A percentile compares a stretch with the other conserved stretches of the same genome.
Conservation (phyloP, 148 eudicot species). For the Camellia sinensis region DNA sequence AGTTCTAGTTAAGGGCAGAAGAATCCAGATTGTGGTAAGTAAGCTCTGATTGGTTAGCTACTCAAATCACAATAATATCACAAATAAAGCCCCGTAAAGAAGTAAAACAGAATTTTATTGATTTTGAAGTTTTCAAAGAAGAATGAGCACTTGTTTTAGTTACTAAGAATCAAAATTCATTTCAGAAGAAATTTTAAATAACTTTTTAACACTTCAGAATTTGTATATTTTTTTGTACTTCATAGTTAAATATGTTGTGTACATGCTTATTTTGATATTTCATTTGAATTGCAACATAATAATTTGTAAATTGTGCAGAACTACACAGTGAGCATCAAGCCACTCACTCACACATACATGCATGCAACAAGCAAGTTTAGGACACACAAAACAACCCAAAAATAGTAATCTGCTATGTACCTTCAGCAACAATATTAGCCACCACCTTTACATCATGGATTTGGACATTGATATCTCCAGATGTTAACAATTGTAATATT, state of each 20-base stretch:
- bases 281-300: background rate
- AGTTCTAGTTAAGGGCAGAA: slow-evolving; percentile 1
- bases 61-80: background rate
- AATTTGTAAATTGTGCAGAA: background rate
- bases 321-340: background rate
- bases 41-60: background rate
- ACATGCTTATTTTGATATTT: too few relatives aligned
- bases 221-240: background rate
- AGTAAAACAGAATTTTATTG: slow-evolving; percentile 2
- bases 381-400: slow-evolving; percentile 1
- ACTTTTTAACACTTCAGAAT: background rate
- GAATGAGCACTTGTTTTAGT: background rate
- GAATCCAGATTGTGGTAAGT: background rate
- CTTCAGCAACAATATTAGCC: slow-evolving; percentile 98
- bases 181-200: background rate
- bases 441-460: slow-evolving; percentile 89
- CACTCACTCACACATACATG: background rate
- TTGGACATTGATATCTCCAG: slow-evolving; percentile 80
- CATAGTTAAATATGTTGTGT: too few relatives aligned
- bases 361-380: background rate
- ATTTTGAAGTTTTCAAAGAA: background rate
- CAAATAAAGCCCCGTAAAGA: background rate
- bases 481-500: slow-evolving; percentile 66
- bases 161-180: background rate
- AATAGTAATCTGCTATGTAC: slow-evolving; percentile 28